phyloP scores from a whole-genome alignment of 2,329 filamentous ascomycete species.

The Phaeosphaeriaceae sp. region DNA sequence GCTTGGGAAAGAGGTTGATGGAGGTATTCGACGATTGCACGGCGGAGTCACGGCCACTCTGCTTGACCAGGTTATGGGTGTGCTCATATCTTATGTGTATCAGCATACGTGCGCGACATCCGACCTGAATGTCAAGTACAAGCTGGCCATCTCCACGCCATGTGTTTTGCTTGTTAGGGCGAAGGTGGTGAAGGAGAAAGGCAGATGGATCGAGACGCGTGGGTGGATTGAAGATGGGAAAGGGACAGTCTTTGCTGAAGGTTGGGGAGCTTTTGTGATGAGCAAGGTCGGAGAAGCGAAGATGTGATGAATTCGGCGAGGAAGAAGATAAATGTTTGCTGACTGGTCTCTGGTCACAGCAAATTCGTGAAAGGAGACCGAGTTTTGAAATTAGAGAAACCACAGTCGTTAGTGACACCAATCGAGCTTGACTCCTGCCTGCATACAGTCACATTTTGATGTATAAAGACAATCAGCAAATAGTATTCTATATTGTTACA shows the following conservation, averaged over 20 bases:
- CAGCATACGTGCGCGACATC: conserved; percentile 23
- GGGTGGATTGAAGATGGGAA: conserved; percentile 34
- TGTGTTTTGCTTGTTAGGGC: conserved; percentile 26
- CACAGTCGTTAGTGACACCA: no score
- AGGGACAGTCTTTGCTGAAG: conserved; percentile 32
- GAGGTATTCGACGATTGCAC: conserved; percentile 27
- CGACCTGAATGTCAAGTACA: conserved; percentile 33
- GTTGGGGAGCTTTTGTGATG: conserved; percentile 25
- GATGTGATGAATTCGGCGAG: conserved; percentile 3
- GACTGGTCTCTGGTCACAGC: no score
- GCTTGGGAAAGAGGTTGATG: conserved; percentile 28
- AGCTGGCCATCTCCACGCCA: conserved; percentile 30
- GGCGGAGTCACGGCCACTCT: conserved; percentile 34
- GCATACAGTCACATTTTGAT: no score
- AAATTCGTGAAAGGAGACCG: no score
- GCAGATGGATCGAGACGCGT: conserved; percentile 28
- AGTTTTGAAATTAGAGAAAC: no score
- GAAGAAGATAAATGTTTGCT: neutral
- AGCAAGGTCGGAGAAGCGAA: conserved; percentile 17
- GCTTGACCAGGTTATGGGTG: conserved; percentile 37
- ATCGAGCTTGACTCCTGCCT: no score
- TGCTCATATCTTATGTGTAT: conserved; percentile 19
- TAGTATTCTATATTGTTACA: no score
- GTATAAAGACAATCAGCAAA: no score
- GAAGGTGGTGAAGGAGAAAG: conserved; percentile 28